These are phyloP conservation scores for Debaryomyces psychrophilus DNA, from an alignment of 1,139 yeast genomes.

Conservation along the genomic window DNA sequence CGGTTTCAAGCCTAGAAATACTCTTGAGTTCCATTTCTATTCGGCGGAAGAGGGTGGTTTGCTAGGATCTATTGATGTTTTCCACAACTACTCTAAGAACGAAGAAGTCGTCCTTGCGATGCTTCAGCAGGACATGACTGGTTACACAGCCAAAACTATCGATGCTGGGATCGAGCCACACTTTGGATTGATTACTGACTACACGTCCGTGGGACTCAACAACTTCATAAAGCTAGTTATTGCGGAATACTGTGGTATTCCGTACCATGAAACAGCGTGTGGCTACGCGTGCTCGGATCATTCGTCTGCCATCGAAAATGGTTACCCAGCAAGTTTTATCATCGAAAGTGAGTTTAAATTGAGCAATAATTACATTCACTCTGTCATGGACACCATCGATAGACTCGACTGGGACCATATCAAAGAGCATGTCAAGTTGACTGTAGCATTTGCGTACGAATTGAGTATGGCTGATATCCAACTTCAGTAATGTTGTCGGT, in stretches of 20 bases:
- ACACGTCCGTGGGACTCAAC: conserved; percentile 62
- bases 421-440: conserved; percentile 75
- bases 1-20: conserved; percentile 59
- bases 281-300: conserved; percentile 96
- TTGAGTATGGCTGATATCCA: conserved; percentile 42
- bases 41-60: conserved; percentile 95
- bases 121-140: conserved; percentile 97
- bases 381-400: conserved; percentile 79
- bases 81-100: conserved; percentile 52
- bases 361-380: conserved; percentile 72
- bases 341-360: conserved; percentile 72
- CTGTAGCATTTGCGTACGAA: conserved; percentile 71
- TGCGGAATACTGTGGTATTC: conserved; percentile 62
- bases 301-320: conserved; percentile 79
- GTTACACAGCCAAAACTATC: conserved; percentile 62
- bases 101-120: conserved; percentile 68
- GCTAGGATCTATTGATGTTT: conserved; percentile 82
- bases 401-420: conserved; percentile 76
- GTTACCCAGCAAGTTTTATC: conserved; percentile 82
- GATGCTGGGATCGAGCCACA: conserved; percentile 66
- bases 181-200: conserved; percentile 80
- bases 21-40: conserved; percentile 90
- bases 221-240: conserved; percentile 65
- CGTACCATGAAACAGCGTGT: conserved; percentile 74
- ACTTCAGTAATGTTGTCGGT: not conserved